Base-by-base conservation (phyloP, 169 alveolate species). In the Amoebophrya sp. region DNA sequence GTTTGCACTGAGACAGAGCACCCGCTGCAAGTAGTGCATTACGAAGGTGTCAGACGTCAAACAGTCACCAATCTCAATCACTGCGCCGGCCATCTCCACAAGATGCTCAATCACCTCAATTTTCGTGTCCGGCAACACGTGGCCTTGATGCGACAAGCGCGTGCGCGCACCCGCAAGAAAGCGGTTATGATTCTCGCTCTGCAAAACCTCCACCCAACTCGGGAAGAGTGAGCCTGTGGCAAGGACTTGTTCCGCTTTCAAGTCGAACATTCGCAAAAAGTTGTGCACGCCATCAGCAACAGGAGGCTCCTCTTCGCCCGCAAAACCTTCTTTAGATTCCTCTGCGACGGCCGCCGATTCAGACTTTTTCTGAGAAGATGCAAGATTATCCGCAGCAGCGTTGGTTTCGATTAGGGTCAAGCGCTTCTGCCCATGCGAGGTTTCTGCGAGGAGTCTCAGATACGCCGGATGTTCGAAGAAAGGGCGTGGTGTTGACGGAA, bases 381-480 rank as follows among this genome's bases (percentile, higher is more conserved):
- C n/a, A n/a, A n/a, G n/a, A n/a, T n/a, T n/a, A n/a, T n/a, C n/a
- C n/a, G n/a, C n/a, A n/a, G n/a, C n/a, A n/a, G n/a, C n/a, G n/a
- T n/a, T n/a, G n/a, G n/a, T n/a, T n/a, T n/a, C n/a, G n/a, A n/a
- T n/a, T n/a, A n/a, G n/a, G n/a, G n/a, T n/a, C n/a, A n/a, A n/a
- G n/a, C n/a, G n/a, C n/a, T n/a, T n/a, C n/a, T n/a, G n/a, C n/a
- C n/a, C n/a, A n/a, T n/a, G 33, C 36, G 83, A 36, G 18, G 3
- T 6, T 26, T 65, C 83, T 1, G 36, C 2, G 1, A 65, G 83
- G 38, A 65, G 83, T 36, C 83, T 29, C 2, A 65, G 33, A 36
- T 65, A 65, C 83, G 33, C 83, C 26, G 83, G 83, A 65, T 65
- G 83, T 36, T 65, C 83, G 83, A 65, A 65, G n/a, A 65, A 65